phyloP scores from a whole-genome alignment of 805 yeast species.

The Pichia scutulata region DNA sequence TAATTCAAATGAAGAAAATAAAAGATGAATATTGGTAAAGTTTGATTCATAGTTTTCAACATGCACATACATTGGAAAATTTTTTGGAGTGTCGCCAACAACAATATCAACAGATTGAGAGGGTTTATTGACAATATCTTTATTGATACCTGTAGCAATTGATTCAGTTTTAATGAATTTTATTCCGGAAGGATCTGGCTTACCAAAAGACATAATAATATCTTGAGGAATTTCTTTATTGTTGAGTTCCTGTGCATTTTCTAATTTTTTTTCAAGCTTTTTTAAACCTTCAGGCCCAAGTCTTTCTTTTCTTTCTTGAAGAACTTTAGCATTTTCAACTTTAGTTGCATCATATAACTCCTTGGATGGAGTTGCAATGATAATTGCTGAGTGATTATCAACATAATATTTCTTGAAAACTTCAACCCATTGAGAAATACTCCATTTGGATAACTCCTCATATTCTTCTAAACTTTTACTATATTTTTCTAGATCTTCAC shows the following conservation, averaged over 20 bases:
- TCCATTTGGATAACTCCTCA: conserved; percentile 54
- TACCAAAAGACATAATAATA: conserved; percentile 51
- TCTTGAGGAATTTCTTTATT: conserved; percentile 71
- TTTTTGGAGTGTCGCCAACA: conserved; percentile 30
- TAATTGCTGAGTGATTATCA: conserved; percentile 53
- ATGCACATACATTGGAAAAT: conserved; percentile 64
- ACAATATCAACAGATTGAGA: conserved; percentile 19
- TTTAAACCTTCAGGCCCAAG: conserved; percentile 57
- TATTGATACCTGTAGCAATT: conserved; percentile 48
- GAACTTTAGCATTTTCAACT: conserved; percentile 39
- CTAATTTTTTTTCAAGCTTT: conserved; percentile 42
- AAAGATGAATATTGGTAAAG: conserved; percentile 61
- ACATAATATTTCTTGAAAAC: conserved; percentile 48
- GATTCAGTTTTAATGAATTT: conserved; percentile 63
- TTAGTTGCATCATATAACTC: conserved; percentile 47
- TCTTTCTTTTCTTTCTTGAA: conserved; percentile 40
- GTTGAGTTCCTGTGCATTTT: conserved; percentile 58
- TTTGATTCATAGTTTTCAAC: conserved; percentile 74
- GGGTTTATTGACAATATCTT: conserved; percentile 21
- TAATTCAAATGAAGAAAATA: conserved; percentile 48
- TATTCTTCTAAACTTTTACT: conserved; percentile 51
- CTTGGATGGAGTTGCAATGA: conserved; percentile 67
- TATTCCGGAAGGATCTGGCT: conserved; percentile 70
- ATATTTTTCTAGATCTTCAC: conserved; percentile 50
- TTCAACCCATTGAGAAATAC: conserved; percentile 56